Evolutionary conservation across 768 basidiomycete genomes (phyloP).

Genomic region (Lactifluus pinguis): DNA sequence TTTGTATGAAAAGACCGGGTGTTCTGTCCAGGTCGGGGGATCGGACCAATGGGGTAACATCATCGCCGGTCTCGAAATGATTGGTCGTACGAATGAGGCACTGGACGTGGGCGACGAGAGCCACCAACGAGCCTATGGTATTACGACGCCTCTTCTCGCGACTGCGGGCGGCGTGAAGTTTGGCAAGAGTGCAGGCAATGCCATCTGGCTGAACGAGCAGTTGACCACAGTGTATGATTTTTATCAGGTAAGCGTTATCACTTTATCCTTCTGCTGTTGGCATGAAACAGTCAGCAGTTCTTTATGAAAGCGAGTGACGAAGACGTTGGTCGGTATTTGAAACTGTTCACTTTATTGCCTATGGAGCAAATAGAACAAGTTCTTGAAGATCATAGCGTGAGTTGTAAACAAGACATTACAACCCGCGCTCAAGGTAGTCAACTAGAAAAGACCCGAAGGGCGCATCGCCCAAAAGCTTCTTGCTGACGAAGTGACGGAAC

Average conservation of each 20-base stretch:
- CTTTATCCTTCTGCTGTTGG: background rate
- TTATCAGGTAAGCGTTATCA: constrained; percentile 61
- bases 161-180: constrained; percentile 90
- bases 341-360: constrained; percentile 18
- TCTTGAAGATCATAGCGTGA: constrained; percentile 14
- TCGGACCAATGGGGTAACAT: constrained; percentile 99
- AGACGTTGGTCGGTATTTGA: constrained; percentile 18
- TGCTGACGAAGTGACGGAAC: constrained; percentile 49
- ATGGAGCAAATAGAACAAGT: constrained; percentile 9
- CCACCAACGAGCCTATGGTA: constrained; percentile 50
- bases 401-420: background rate
- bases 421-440: background rate
- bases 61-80: constrained; percentile 85
- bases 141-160: constrained; percentile 92
- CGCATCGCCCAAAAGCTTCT: constrained; percentile 43
- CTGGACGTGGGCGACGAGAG: constrained; percentile 3
- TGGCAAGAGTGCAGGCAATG: constrained; percentile 95
- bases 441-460: constrained; percentile 29
- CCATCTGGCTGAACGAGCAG: constrained; percentile 75
- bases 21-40: constrained; percentile 87
- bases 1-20: constrained; percentile 54
- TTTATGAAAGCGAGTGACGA: constrained; percentile 51
- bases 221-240: constrained; percentile 87
- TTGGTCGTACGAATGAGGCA: constrained; percentile 42
- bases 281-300: constrained; percentile 45